Evolutionary conservation across 2,329 filamentous ascomycete genomes (phyloP).

Genomic region (Fusarium buxicola): DNA sequence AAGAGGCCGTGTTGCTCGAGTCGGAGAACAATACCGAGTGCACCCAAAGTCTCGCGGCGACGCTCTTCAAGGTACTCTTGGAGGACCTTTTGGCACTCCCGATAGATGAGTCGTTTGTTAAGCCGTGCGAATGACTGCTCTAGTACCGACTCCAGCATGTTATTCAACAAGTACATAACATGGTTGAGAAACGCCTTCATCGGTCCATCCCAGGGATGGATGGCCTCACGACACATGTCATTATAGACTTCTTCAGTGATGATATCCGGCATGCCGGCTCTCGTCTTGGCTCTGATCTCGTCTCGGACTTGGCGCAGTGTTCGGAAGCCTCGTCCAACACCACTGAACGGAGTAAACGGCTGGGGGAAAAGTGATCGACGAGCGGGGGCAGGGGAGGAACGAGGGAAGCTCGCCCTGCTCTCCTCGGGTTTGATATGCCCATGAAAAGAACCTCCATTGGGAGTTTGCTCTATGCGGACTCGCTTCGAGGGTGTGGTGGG

Average conservation of each 20-base stretch:
- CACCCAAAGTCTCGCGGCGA: slow-evolving; percentile 50
- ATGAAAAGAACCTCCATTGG: slow-evolving; percentile 20
- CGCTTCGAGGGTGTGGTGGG: slow-evolving; percentile 52
- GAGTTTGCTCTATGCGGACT: slow-evolving; percentile 38
- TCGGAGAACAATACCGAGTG: slow-evolving; percentile 59
- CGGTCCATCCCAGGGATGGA: slow-evolving; percentile 68
- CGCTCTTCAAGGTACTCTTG: slow-evolving; percentile 57
- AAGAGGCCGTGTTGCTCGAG: slow-evolving; percentile 68
- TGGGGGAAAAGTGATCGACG: slow-evolving; percentile 42
- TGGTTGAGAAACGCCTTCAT: slow-evolving; percentile 61
- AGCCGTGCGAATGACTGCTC: slow-evolving; percentile 59
- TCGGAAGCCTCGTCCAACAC: slow-evolving; percentile 55
- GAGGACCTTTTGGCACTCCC: slow-evolving; percentile 58
- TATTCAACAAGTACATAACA: slow-evolving; percentile 61
- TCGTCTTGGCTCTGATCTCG: slow-evolving; percentile 65
- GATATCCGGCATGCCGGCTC: slow-evolving; percentile 68
- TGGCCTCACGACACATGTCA: slow-evolving; percentile 65
- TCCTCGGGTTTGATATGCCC: slow-evolving; percentile 55
- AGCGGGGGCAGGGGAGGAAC: slow-evolving; percentile 19
- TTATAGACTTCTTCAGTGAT: slow-evolving; percentile 71
- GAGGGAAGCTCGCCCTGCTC: slow-evolving; percentile 40
- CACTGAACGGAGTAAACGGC: slow-evolving; percentile 55
- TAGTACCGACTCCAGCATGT: slow-evolving; percentile 60
- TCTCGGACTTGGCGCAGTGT: slow-evolving; percentile 64
- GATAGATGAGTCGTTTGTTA: slow-evolving; percentile 63